Conservation (phyloP, 169 alveolate species). For the Ichthyophthirius multifiliis region DNA sequence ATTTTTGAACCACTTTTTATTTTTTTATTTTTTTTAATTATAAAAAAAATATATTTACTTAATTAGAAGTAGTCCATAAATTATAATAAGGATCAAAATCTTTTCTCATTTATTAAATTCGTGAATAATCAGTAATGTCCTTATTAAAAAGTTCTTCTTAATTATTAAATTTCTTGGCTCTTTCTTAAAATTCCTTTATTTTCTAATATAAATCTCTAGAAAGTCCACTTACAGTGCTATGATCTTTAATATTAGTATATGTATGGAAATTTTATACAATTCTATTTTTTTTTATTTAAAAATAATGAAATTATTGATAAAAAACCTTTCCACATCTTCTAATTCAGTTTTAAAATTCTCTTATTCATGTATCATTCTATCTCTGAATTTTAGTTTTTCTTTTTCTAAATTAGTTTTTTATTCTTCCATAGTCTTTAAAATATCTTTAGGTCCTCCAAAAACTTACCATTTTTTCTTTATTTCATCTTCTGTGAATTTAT, state of each 20-base stretch:
- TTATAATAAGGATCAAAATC: constrained; percentile 91
- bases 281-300: no score
- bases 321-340: constrained; percentile 79
- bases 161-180: constrained; percentile 87
- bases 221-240: constrained; percentile 81
- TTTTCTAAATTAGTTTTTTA: constrained; percentile 80
- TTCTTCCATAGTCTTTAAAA: constrained; percentile 68
- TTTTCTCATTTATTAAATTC: constrained; percentile 65
- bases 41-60: not conserved
- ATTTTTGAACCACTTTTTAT: constrained; percentile 68
- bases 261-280: constrained; percentile 80
- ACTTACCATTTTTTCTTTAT: constrained; percentile 84
- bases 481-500: constrained; percentile 77
- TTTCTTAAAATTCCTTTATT: constrained; percentile 74
- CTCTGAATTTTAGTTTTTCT: constrained; percentile 80
- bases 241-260: constrained; percentile 75
- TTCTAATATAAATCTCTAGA: constrained; percentile 80
- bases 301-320: no score
- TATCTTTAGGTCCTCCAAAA: constrained; percentile 87
- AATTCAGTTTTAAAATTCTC: constrained; percentile 86
- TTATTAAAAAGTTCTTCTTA: constrained; percentile 87
- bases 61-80: constrained; percentile 84
- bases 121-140: constrained; percentile 88
- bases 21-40: not conserved
- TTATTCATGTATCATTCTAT: constrained; percentile 81